Evolutionary conservation across 2,329 filamentous ascomycete species (phyloP), one percentile per base, ranked within the genome.

Genomic region (Calonectria multiphialidica): DNA sequence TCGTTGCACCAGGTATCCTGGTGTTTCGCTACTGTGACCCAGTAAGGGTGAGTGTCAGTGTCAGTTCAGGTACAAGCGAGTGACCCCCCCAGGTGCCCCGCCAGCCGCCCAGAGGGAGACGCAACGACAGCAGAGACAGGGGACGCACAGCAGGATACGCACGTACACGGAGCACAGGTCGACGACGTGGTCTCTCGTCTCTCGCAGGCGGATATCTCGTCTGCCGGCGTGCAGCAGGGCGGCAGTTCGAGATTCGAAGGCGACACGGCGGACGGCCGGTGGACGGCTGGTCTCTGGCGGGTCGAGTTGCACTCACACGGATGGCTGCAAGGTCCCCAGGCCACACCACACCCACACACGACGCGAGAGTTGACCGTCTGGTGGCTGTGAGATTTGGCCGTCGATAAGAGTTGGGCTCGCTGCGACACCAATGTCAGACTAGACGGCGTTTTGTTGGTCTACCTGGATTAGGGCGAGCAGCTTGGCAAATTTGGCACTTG

Each of bases 1-100:
- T 63, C 50, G 76, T 68, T 72, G 72, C 44, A 73, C 77, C 68
- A 65, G 77, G 77, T 74, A 74, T 79, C 77, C 77, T 74, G 72
- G 75, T 77, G 77, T 78, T 79, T 78, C 73, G 75, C 68, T 72
- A 71, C 72, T 67, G 70, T 69, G 73, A 68, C 70, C 63, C 72
- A 74, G 73, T 71, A 70, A 75, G 77, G 77, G 77, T 75, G 72
- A 78, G 75, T 72, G 63, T 71, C 68, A 67, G 68, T 71, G 69
- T 59, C 69, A 67, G 59, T 68, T 65, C 76, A 77, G 73, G 74
- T 68, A 76, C 70, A 64, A 70, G 70, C 50, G 68, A 67, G 35
- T 25, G 37, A 21, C 50, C 40, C 65, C 70, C 40, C 65, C 70
- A 76, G 77, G 75, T 70, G 74, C 71, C 72, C 71, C 71, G 68